Evolutionary conservation across 345 rosid genomes (phyloP).

Genomic region (Eucalyptus brandiana): DNA sequence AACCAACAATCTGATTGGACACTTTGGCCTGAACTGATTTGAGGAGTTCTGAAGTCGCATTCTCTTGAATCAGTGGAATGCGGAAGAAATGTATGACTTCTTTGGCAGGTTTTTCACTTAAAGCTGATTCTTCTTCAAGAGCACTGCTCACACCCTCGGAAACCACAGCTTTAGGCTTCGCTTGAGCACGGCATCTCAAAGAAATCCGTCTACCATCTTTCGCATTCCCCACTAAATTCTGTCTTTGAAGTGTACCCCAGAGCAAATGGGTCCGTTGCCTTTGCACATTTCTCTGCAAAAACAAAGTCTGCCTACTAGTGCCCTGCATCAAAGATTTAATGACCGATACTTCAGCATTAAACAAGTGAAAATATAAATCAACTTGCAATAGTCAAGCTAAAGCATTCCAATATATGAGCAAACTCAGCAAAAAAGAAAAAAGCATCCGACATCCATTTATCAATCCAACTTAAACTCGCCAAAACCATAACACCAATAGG

Average conservation of each 20-base stretch:
- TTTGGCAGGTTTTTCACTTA: slow-evolving; percentile 42
- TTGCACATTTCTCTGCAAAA: slow-evolving; percentile 18
- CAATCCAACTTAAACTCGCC: not conserved
- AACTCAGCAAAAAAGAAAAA: not conserved
- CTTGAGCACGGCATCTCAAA: slow-evolving; percentile 40
- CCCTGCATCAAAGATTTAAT: slow-evolving; percentile 26
- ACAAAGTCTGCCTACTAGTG: slow-evolving; percentile 38
- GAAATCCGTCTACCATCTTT: slow-evolving; percentile 10
- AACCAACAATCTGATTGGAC: slow-evolving; percentile 52
- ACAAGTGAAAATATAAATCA: not conserved
- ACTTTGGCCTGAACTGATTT: slow-evolving; percentile 54
- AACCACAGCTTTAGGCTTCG: slow-evolving; percentile 38
- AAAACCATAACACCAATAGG: not conserved
- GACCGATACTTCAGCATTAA: not conserved
- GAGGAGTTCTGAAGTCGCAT: slow-evolving; percentile 53
- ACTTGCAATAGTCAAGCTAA: not conserved
- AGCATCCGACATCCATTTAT: not conserved
- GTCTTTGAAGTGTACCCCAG: slow-evolving; percentile 23
- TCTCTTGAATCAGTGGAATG: slow-evolving; percentile 66
- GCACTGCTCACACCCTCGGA: slow-evolving; percentile 16
- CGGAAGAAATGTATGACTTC: slow-evolving; percentile 70
- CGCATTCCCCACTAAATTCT: not conserved
- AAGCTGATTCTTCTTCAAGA: slow-evolving; percentile 28
- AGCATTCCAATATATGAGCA: not conserved
- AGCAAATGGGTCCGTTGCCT: slow-evolving; percentile 11